Percentiles rank a stretch among this genome's conserved stretches.
Conservation (phyloP, 306 rosid genomes). For the Cicer judaicum region DNA sequence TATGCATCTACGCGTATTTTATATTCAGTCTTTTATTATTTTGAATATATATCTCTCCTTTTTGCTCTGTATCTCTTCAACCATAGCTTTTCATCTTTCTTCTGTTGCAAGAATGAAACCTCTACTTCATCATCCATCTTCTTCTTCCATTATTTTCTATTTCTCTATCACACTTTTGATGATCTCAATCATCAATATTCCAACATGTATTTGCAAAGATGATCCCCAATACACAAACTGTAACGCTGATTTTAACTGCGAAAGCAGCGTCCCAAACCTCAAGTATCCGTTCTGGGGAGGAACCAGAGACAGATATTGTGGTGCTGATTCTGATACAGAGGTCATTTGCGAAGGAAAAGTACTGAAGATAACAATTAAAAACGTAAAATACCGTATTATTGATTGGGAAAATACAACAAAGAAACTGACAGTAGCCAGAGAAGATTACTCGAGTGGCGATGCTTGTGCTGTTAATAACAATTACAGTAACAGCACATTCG, state of each 20-base stretch:
- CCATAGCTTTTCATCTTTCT: neutral
- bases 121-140: neutral
- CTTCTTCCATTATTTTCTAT: neutral
- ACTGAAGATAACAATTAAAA: constrained; percentile 1
- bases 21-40: neutral
- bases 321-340: neutral
- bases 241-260: constrained; percentile 21
- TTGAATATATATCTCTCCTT: neutral
- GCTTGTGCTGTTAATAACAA: neutral
- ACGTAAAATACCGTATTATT: constrained; percentile 41
- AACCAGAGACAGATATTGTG: constrained; percentile 34
- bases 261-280: neutral
- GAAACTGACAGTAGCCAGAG: constrained; percentile 41
- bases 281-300: constrained; percentile 48
- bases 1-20: neutral
- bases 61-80: neutral
- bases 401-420: neutral
- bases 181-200: constrained; percentile 30
- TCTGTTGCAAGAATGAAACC: constrained; percentile 38
- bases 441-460: constrained; percentile 17
- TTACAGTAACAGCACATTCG: constrained; percentile 24
- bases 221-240: neutral
- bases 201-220: neutral
- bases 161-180: neutral
- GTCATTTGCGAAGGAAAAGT: neutral